These are phyloP conservation scores for Pulveroboletus sp. DNA, from an alignment of 1,284 basidiomycete species.

Conservation along the genomic window DNA sequence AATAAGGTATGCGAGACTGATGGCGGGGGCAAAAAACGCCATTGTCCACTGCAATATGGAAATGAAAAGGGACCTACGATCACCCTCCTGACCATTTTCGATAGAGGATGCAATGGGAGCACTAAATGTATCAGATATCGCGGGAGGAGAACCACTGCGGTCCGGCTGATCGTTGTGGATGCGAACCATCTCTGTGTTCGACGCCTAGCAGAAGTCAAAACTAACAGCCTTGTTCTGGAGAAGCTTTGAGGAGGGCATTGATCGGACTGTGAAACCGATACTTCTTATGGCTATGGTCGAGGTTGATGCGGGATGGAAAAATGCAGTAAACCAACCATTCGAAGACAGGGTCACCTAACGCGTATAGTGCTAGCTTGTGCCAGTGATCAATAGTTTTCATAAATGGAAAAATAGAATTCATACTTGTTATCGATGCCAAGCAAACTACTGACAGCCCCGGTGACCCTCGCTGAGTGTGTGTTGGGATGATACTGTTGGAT, in stretches of 20 bases:
- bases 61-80: neutral
- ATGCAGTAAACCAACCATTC: neutral
- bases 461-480: too few species aligned
- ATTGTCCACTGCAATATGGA: neutral
- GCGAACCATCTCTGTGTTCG: neutral
- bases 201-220: neutral
- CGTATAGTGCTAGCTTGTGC: too few species aligned
- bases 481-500: too few species aligned
- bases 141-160: neutral
- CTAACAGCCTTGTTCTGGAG: neutral
- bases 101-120: too few species aligned
- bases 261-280: neutral
- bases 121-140: neutral
- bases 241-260: too few species aligned
- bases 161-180: neutral
- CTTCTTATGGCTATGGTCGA: neutral
- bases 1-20: conserved; percentile 10
- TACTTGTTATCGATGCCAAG: too few species aligned
- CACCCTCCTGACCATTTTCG: neutral
- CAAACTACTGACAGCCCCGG: too few species aligned
- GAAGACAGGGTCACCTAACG: too few species aligned
- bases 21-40: neutral
- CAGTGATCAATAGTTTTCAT: neutral
- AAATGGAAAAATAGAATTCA: too few species aligned
- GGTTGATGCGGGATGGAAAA: neutral